Conservation (phyloP, 306 rosid species). For the Oemleria cerasiformis region DNA sequence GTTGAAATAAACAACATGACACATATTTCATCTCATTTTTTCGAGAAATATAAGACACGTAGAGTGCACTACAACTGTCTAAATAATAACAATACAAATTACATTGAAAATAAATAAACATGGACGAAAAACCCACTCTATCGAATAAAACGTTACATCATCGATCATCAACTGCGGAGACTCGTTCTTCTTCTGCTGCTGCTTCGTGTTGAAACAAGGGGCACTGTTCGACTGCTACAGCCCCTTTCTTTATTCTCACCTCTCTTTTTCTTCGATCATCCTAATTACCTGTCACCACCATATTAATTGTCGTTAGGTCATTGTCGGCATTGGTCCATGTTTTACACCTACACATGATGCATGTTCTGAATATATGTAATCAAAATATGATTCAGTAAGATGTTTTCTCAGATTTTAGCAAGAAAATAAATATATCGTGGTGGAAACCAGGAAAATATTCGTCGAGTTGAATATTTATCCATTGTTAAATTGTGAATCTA, state of each 20-base stretch:
- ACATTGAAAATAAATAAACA: neutral
- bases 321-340: neutral
- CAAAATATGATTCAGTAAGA: no score
- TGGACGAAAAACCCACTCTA: neutral
- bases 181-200: constrained; percentile 15
- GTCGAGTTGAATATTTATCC: no score
- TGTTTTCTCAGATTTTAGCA: no score
- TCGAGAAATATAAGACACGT: neutral
- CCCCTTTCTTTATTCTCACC: constrained; percentile 50
- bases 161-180: constrained; percentile 24
- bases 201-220: constrained; percentile 1
- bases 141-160: constrained; percentile 5
- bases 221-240: constrained; percentile 17
- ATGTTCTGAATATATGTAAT: no score
- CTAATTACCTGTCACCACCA: constrained; percentile 27
- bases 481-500: no score
- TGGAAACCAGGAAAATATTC: no score
- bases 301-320: neutral
- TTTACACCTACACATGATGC: no score
- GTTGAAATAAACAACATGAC: constrained; percentile 29
- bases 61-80: constrained; percentile 27
- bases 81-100: neutral
- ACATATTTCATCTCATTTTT: neutral
- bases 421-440: no score
- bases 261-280: constrained; percentile 7